phyloP scores from a whole-genome alignment of 148 eudicot genomes.

The Vaccinium vitisidaea region DNA sequence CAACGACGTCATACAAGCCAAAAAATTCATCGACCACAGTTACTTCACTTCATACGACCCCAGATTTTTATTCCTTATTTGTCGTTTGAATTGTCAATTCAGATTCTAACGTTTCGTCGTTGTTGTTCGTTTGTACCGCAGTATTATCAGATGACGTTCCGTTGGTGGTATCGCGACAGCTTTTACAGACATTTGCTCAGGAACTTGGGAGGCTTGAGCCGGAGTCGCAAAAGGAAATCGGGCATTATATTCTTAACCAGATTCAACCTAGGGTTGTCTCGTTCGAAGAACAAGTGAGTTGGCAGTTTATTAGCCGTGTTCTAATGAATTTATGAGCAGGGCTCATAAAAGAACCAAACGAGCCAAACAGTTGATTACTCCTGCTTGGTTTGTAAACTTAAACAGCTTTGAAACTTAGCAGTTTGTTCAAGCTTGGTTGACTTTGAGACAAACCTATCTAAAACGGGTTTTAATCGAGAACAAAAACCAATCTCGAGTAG shows the following conservation, averaged over 20 bases:
- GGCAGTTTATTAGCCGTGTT: not conserved
- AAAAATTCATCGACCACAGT: conserved; percentile 87
- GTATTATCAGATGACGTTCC: conserved; percentile 94
- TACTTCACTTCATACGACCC: not conserved
- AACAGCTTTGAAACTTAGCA: too few relatives aligned
- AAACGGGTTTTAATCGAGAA: too few relatives aligned
- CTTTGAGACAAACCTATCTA: too few relatives aligned
- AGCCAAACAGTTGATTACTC: too few relatives aligned
- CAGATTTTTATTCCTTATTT: not conserved
- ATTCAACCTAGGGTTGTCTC: conserved; percentile 98
- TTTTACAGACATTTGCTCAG: conserved; percentile 77
- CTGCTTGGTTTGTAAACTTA: too few relatives aligned
- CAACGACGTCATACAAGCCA: conserved; percentile 61
- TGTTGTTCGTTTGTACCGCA: conserved; percentile 18
- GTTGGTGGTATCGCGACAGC: conserved; percentile 85
- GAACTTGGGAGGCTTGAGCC: conserved; percentile 77
- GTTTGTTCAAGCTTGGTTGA: too few relatives aligned
- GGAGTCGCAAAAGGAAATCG: conserved; percentile 83
- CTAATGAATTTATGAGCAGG: too few relatives aligned
- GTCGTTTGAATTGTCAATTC: not conserved
- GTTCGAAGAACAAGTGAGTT: conserved; percentile 82
- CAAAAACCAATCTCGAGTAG: too few relatives aligned
- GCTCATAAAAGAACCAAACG: too few relatives aligned
- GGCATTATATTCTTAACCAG: conserved; percentile 84
- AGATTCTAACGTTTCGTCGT: not conserved